Evolutionary conservation across 768 basidiomycete genomes (phyloP), one percentile per base, ranked within the genome.

Genomic region (Boletus huronensis): DNA sequence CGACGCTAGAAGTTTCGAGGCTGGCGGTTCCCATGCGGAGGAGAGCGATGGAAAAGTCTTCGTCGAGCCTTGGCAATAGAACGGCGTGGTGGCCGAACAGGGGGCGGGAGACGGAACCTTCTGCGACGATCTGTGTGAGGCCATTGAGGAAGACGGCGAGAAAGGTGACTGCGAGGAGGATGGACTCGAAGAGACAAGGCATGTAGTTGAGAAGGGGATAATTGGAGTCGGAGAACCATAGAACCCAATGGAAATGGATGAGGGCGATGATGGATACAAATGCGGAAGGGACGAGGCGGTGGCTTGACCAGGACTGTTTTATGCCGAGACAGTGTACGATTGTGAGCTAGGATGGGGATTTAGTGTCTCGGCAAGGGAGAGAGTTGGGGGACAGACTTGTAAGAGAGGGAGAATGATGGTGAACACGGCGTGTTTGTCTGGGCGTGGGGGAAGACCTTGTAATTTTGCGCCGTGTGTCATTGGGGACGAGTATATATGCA

Each of bases 181-280:
- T 45, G 1, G 86, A 80, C 66, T 91, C 89, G 53, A 90, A 82
- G 51, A 87, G 69, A 68, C 83, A 87, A 5, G 87, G 86, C 52
- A 90, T 77, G 57, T 87, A 87, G 64, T 86, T 88, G 52, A 90
- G 78, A 13, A 89, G 75, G 1, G 89, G 88, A 62, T 89, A 88
- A 13, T 75, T 71, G 5, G 73, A 58, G 0, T 75, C 69, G 0
- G 74, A 77, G 56, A 70, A 64, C 70, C 79, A 80, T 40, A 87
- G 68, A 14, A 88, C 82, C 41, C 71, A 70, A 61, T 89, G 84
- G 66, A 90, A 90, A 64, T 90, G 88, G 2, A 75, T 23, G 48
- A 91, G 78, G 1, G 82, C 80, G 16, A 85, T 69, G 41, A 82
- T 34, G 11, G 85, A 82, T 36, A 81, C 77, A 34, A 87, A 70